Evolutionary conservation across 371 early-diverging fungal genomes (phyloP).

Genomic region (Parasitella parasitica): DNA sequence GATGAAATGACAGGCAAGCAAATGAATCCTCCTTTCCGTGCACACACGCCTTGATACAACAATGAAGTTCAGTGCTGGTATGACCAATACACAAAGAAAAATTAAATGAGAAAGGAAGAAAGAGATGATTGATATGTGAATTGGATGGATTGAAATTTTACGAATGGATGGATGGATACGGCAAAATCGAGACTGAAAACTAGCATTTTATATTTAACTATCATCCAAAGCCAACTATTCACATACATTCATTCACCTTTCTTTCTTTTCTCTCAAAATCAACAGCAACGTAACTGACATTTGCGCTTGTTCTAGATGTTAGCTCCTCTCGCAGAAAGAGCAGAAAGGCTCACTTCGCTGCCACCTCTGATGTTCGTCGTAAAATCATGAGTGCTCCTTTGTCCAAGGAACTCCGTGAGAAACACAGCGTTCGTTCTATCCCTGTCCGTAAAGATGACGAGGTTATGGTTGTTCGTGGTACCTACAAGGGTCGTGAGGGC

Average conservation of each 20-base stretch:
- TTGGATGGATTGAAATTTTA: slow-evolving; percentile 14
- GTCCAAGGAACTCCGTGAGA: slow-evolving; percentile 96
- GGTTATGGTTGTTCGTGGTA: slow-evolving; percentile 93
- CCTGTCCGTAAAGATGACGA: slow-evolving; percentile 98
- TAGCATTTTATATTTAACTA: neutral
- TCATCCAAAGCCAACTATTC: no score
- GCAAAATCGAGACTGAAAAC: neutral
- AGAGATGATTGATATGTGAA: slow-evolving; percentile 22
- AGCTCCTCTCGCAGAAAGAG: slow-evolving; percentile 94
- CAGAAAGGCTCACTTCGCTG: slow-evolving; percentile 98
- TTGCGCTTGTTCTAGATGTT: slow-evolving; percentile 61
- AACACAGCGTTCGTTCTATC: slow-evolving; percentile 92
- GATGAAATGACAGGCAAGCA: neutral
- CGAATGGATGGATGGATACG: neutral
- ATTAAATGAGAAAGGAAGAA: slow-evolving; percentile 10
- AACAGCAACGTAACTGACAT: neutral
- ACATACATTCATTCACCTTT: no score
- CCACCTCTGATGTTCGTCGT: slow-evolving; percentile 91
- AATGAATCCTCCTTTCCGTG: slow-evolving; percentile 20
- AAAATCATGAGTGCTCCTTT: slow-evolving; percentile 94
- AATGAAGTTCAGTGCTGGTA: slow-evolving; percentile 48
- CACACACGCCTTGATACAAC: slow-evolving; percentile 17
- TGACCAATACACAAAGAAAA: neutral
- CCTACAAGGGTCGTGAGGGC: slow-evolving; percentile 95
- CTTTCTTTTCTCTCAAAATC: neutral